Evolutionary conservation across 2,329 filamentous ascomycete species (phyloP), one percentile per base, ranked within the genome.

Genomic region (Arthrobotrys sinensis): DNA sequence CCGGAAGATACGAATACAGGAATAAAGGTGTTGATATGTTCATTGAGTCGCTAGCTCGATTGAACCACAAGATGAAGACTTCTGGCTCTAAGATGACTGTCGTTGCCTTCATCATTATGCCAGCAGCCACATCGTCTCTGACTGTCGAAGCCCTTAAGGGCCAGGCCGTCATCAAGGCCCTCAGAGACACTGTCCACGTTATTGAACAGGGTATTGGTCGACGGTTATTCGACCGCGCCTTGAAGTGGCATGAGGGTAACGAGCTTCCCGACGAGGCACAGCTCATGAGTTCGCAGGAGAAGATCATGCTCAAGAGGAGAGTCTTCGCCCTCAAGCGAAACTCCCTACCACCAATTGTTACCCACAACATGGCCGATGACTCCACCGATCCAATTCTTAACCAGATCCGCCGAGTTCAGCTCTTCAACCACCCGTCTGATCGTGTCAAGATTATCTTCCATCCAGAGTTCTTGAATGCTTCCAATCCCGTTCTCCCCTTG

Each of bases 21-120:
- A 99, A 99, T 84, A 99, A 99, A 86, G 96, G 96, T 83, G 95
- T 97, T 8, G 96, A 99, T 85, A 98, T 99, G 96, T 99, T 98
- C 85, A 97, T 99, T 81, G 96, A 99, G 85, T 96, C 94, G 2
- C 87, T 99, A 80, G 96, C 96, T 32, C 92, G 96, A 50, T 86
- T 99, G 82, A 99, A 99, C 86, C 94, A 98, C 86, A 90, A 92
- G 45, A 90, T 99, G 83, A 98, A 98, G 88, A 86, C 86, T 64
- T 86, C 90, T 6, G 93, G 93, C 60, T 97, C 93, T 81, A 96
- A 96, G 85, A 94, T 91, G 84, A 98, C 96, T 0, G 92, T 99
- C 6, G 95, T 99, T 16, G 95, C 96, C 19, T 99, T 99, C 84
- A 92, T 99, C 85, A 98, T 99, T 84, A 97, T 99, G 93, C 96